Conservation (phyloP, 2,329 filamentous ascomycete species). For the Colletotrichum spinosum region DNA sequence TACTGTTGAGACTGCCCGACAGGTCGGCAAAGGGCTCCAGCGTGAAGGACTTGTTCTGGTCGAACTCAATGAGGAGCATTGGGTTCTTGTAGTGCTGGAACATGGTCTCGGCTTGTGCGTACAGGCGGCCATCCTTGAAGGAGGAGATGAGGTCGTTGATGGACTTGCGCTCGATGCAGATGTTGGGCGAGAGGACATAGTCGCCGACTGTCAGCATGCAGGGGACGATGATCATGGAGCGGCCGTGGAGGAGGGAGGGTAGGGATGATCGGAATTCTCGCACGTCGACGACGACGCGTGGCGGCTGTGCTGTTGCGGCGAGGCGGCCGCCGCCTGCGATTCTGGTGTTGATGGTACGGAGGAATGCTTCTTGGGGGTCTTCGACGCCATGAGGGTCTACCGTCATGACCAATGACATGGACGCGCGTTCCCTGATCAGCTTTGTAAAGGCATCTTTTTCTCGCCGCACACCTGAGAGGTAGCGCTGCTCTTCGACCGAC, state of each 20-base stretch:
- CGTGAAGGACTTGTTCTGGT: slow-evolving; percentile 96
- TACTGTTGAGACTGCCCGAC: slow-evolving; percentile 69
- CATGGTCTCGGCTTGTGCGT: slow-evolving; percentile 94
- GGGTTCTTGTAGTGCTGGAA: slow-evolving; percentile 89
- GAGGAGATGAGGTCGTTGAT: slow-evolving; percentile 91
- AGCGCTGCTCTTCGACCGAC: slow-evolving; percentile 95
- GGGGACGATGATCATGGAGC: slow-evolving; percentile 88
- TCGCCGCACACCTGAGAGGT: slow-evolving; percentile 87
- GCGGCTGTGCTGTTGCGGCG: slow-evolving; percentile 84
- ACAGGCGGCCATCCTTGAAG: slow-evolving; percentile 91
- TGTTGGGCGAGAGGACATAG: slow-evolving; percentile 90
- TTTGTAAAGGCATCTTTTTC: slow-evolving; percentile 98
- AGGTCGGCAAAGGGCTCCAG: slow-evolving; percentile 83
- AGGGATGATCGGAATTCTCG: slow-evolving; percentile 95
- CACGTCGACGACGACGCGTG: slow-evolving; percentile 93
- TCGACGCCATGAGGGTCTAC: slow-evolving; percentile 75
- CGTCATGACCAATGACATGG: slow-evolving; percentile 90
- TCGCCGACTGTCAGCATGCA: slow-evolving; percentile 97
- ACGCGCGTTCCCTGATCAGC: slow-evolving; percentile 92
- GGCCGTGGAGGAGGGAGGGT: slow-evolving; percentile 89
- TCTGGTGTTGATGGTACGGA: slow-evolving; percentile 94
- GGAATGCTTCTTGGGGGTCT: slow-evolving; percentile 90
- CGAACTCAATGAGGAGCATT: slow-evolving; percentile 97
- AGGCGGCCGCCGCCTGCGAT: slow-evolving; percentile 94
- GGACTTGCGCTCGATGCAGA: slow-evolving; percentile 95